These are phyloP conservation scores for Claviceps pusilla DNA, from an alignment of 2,329 filamentous ascomycete species.

Conservation along the genomic window DNA sequence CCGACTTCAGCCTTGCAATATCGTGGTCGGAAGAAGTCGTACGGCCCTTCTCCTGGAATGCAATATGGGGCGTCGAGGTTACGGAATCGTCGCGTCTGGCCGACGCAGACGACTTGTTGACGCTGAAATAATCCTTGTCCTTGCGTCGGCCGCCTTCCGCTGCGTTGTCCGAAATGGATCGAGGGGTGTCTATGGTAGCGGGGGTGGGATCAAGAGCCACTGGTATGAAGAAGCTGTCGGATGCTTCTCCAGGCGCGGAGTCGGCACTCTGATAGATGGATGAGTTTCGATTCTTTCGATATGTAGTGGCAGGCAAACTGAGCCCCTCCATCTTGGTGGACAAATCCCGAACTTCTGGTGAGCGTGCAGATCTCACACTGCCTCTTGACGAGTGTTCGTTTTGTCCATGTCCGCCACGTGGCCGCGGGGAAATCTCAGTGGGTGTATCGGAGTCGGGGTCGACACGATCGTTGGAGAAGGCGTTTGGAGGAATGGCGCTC, in stretches of 20 bases:
- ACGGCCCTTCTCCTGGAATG: slow-evolving; percentile 72
- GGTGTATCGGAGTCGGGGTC: slow-evolving; percentile 50
- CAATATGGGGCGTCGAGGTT: slow-evolving; percentile 68
- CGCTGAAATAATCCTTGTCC: slow-evolving; percentile 46
- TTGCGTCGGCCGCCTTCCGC: slow-evolving; percentile 31
- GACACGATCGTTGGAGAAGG: slow-evolving; percentile 45
- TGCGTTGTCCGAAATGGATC: slow-evolving; percentile 34
- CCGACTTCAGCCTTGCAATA: slow-evolving; percentile 36
- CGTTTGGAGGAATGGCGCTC: slow-evolving; percentile 48
- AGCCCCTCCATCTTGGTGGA: slow-evolving; percentile 39
- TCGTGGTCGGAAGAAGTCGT: slow-evolving; percentile 41
- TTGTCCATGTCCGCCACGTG: slow-evolving; percentile 34
- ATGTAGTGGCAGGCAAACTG: slow-evolving; percentile 58
- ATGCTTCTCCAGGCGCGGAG: slow-evolving; percentile 33
- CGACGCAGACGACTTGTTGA: slow-evolving; percentile 24
- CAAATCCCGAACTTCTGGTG: slow-evolving; percentile 37
- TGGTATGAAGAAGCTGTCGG: slow-evolving; percentile 61
- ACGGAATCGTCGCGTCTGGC: slow-evolving; percentile 36
- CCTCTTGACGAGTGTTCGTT: slow-evolving; percentile 41
- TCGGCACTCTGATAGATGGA: slow-evolving; percentile 41
- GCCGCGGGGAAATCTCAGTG: slow-evolving; percentile 53
- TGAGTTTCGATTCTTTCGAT: slow-evolving; percentile 65
- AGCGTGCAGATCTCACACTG: slow-evolving; percentile 36
- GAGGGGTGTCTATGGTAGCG: slow-evolving; percentile 37
- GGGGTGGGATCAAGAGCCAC: slow-evolving; percentile 59